Evolutionary conservation across 108 stramenopile genomes (phyloP), one percentile per base, ranked within the genome.

Genomic region (Licmophora abbreviata): DNA sequence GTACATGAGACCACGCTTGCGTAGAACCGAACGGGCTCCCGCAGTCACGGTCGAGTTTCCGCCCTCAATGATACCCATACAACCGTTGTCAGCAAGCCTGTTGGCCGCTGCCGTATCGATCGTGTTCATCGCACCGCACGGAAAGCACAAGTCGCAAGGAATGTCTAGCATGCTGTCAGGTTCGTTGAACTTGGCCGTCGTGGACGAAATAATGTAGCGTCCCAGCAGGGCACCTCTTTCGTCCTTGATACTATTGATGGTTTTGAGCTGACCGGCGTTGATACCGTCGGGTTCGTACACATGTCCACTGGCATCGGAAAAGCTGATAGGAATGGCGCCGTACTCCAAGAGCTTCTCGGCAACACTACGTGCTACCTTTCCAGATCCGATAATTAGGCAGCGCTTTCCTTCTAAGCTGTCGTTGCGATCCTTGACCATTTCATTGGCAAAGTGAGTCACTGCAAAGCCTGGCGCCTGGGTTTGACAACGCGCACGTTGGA

Each of bases 281-380:
- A 99, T 80, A 34, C 98, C 98, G 34, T 89, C 89, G 8, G 93
- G 88, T 66, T 99, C 96, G 66, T 93, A 92, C 28, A 99, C 80
- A 72, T 93, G 74, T 5, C 98, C 98, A 58, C 79, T 82, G 36
- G 83, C 67, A 67, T 99, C 98, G 20, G 80, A 79, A 63, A 99
- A 83, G 18, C 93, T 93, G 18, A 99, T 49, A 44, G 95, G 95
- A 32, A 95, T 83, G 44, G 96, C 98, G 27, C 98, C 98, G 48
- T 82, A 85, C 38, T 88, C 82, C 36, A 97, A 33, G n/a, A 96
- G 62, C 58, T 95, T 95, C 47, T 76, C 70, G 35, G 94, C 94
- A 10, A 94, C 86, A 22, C 65, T 67, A 38, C 92, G 73, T n/a
- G 98, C 98, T 7, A 90, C 83, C 57, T 94, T 94, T 46, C 95